These are phyloP conservation scores for Aphanomyces cochlioides DNA, from an alignment of 352 stramenopile genomes.

Conservation along the genomic window DNA sequence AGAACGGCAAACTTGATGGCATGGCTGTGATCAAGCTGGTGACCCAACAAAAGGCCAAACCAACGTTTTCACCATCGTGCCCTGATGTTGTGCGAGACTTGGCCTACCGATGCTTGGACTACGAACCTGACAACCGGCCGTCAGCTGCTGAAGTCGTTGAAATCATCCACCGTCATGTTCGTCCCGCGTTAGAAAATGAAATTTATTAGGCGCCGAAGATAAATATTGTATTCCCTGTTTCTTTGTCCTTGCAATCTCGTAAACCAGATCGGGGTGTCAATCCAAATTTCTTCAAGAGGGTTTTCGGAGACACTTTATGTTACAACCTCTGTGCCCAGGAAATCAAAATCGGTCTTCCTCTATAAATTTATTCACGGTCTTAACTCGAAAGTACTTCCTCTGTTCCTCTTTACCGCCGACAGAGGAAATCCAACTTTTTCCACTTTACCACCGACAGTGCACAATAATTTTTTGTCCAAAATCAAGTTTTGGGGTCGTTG, in stretches of 20 bases:
- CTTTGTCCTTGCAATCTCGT: no score
- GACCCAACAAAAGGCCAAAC: slow-evolving; percentile 51
- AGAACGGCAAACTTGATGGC: slow-evolving; percentile 69
- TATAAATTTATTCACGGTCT: no score
- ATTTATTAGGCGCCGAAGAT: slow-evolving; percentile 14
- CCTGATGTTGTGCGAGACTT: slow-evolving; percentile 56
- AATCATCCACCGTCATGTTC: slow-evolving; percentile 14
- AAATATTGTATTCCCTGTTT: slow-evolving; percentile 7
- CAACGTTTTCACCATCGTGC: slow-evolving; percentile 55
- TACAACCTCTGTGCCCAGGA: no score
- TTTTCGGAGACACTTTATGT: no score
- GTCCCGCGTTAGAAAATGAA: slow-evolving; percentile 14
- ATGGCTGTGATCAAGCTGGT: slow-evolving; percentile 86
- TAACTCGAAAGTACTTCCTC: no score
- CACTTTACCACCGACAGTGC: no score
- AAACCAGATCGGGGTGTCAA: neutral
- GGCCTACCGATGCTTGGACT: slow-evolving; percentile 36
- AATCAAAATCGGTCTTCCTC: no score
- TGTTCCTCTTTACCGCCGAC: no score
- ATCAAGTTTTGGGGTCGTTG: no score
- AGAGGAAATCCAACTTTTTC: no score
- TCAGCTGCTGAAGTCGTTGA: slow-evolving; percentile 19
- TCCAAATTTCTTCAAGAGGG: neutral
- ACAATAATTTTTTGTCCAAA: no score
- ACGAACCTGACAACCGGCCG: slow-evolving; percentile 13